Percentiles rank a stretch among this genome's conserved stretches.
phyloP scores from a whole-genome alignment of 2,329 filamentous ascomycete genomes.

The Pseudogymnoascus sp. region DNA sequence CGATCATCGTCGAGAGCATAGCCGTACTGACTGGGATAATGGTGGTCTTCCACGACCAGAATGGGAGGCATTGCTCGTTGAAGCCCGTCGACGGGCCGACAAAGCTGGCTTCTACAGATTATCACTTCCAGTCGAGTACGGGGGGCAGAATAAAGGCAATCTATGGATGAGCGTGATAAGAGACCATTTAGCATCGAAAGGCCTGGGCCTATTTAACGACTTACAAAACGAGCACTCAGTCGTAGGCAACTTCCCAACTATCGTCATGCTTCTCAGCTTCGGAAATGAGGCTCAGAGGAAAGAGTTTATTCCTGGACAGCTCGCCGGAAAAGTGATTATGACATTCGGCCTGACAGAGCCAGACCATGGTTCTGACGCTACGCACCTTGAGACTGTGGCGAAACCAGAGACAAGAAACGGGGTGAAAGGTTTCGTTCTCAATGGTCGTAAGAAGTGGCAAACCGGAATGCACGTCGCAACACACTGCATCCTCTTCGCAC shows the following conservation, averaged over 20 bases:
- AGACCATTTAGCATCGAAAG: conserved; percentile 50
- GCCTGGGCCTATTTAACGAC: conserved; percentile 53
- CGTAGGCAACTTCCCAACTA: conserved; percentile 54
- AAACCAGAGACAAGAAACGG: conserved; percentile 36
- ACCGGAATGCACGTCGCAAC: conserved; percentile 54
- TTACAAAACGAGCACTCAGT: conserved; percentile 56
- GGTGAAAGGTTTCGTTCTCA: conserved; percentile 42
- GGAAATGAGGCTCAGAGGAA: conserved; percentile 45
- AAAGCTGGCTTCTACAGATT: conserved; percentile 53
- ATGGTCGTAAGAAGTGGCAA: conserved; percentile 57
- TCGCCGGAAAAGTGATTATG: conserved; percentile 45
- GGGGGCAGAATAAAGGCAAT: conserved; percentile 43
- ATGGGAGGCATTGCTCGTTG: conserved; percentile 47
- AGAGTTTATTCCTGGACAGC: conserved; percentile 43
- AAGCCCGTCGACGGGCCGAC: conserved; percentile 45
- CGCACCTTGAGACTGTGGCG: conserved; percentile 50
- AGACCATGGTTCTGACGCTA: conserved; percentile 54
- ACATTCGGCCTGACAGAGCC: conserved; percentile 57
- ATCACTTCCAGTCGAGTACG: conserved; percentile 46
- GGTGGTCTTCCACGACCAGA: conserved; percentile 45
- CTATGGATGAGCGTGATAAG: conserved; percentile 56
- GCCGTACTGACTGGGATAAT: conserved; percentile 48
- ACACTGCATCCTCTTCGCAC: conserved; percentile 53
- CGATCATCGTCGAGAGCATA: conserved; percentile 54
- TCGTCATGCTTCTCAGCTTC: conserved; percentile 55